phyloP scores from a whole-genome alignment of 441 rosid genomes.

The Jatropha podagrica region DNA sequence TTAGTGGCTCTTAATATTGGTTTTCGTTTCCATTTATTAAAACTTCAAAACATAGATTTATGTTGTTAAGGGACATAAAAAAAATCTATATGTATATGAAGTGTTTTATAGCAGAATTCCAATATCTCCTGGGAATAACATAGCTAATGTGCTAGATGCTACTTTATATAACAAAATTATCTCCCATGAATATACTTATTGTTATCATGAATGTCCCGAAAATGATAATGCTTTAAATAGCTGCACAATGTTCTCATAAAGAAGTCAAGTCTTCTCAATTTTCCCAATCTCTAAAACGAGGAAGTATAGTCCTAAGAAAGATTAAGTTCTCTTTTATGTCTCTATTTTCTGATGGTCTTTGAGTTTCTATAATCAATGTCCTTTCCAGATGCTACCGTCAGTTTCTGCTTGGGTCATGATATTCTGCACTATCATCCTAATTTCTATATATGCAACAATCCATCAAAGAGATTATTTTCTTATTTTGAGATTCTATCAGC shows the following conservation, averaged over 20 bases:
- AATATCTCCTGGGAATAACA: background rate
- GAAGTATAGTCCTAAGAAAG: background rate
- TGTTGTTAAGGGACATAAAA: background rate
- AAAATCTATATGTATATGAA: background rate
- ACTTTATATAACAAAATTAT: background rate
- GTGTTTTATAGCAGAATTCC: background rate
- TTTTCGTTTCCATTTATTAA: conserved; percentile 1
- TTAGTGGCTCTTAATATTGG: background rate
- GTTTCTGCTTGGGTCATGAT: background rate
- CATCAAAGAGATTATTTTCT: background rate
- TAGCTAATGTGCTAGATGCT: background rate
- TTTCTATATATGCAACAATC: background rate
- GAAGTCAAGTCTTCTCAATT: background rate
- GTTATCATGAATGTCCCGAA: background rate
- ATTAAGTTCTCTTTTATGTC: background rate
- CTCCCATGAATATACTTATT: background rate
- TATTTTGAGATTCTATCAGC: background rate
- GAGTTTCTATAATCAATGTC: background rate
- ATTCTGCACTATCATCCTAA: background rate
- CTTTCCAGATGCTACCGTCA: background rate
- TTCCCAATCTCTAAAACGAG: background rate
- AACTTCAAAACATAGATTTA: background rate
- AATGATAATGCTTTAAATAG: background rate
- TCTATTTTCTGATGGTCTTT: background rate
- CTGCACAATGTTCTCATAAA: background rate